phyloP scores from a whole-genome alignment of 208 protist species.

The Sergeia podlipaevii region DNA sequence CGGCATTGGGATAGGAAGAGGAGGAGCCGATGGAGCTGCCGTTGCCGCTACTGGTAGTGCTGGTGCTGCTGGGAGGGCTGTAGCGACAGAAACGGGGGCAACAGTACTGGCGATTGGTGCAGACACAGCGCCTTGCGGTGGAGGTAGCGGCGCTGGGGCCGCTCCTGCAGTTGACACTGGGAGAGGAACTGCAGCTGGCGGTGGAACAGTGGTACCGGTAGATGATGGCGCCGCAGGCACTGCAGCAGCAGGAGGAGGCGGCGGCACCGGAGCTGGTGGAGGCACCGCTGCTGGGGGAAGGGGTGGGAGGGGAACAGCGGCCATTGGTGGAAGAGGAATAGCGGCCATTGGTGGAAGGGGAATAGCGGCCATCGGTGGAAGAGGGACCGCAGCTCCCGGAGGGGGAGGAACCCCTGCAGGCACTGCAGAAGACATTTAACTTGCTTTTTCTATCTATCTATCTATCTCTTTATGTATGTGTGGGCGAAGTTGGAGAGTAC shows the following conservation, averaged over 20 bases:
- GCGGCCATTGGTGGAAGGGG: constrained; percentile 17
- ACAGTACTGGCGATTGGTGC: constrained; percentile 7
- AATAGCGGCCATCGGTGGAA: constrained; percentile 11
- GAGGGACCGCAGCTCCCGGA: constrained; percentile 4
- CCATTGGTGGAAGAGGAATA: neutral
- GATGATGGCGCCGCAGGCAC: constrained; percentile 9
- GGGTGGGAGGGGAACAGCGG: constrained; percentile 11
- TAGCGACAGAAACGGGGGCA: neutral
- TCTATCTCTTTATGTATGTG: too few relatives aligned
- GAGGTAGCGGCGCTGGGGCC: constrained; percentile 10
- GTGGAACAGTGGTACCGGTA: neutral
- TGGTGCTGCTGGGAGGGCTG: constrained; percentile 4
- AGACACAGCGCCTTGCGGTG: constrained; percentile 3
- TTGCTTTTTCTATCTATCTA: too few relatives aligned
- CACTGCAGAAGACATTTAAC: too few relatives aligned
- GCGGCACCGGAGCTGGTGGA: constrained; percentile 2
- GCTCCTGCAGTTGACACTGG: constrained; percentile 9
- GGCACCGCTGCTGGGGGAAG: constrained; percentile 9
- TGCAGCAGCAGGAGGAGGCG: constrained; percentile 12
- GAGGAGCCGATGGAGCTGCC: constrained; percentile 11
- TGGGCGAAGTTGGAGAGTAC: too few relatives aligned
- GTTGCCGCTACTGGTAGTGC: constrained; percentile 2
- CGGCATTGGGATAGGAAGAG: constrained; percentile 19
- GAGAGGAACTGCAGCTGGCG: constrained; percentile 1
- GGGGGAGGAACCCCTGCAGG: too few relatives aligned